A percentile compares a stretch with the other conserved stretches of the same genome.
phyloP scores from a whole-genome alignment of 352 stramenopile species.

The Globisporangium radiosum region DNA sequence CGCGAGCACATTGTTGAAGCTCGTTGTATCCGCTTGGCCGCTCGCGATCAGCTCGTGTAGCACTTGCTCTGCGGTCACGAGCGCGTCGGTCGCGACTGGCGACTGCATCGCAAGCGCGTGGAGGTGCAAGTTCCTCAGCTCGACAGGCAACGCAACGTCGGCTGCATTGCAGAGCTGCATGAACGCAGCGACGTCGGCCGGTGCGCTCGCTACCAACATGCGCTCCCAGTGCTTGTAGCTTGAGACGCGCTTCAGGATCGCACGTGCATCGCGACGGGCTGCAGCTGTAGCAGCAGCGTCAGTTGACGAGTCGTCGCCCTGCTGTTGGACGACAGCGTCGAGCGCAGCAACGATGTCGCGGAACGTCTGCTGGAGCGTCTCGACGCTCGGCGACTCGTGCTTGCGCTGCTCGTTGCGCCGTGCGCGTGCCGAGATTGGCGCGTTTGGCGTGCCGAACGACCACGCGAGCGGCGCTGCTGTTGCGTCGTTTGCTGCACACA shows the following conservation, averaged over 20 bases:
- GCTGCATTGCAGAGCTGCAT: background rate
- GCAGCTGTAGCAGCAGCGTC: too few relatives aligned
- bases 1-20: slow-evolving; percentile 34
- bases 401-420: slow-evolving; percentile 12
- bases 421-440: slow-evolving; percentile 7
- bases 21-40: slow-evolving; percentile 11
- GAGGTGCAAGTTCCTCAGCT: slow-evolving; percentile 14
- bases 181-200: slow-evolving; percentile 10
- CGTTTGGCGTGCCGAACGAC: slow-evolving; percentile 3
- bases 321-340: background rate
- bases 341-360: background rate
- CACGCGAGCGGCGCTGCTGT: slow-evolving; percentile 6
- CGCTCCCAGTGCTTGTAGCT: slow-evolving; percentile 14
- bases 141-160: slow-evolving; percentile 1
- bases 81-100: too few relatives aligned
- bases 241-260: slow-evolving; percentile 4
- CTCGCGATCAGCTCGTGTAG: slow-evolving; percentile 30
- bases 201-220: slow-evolving; percentile 1
- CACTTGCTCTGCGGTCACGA: slow-evolving; percentile 4
- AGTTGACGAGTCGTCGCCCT: too few relatives aligned
- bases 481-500: slow-evolving; percentile 5
- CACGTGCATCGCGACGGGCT: background rate
- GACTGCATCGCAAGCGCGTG: slow-evolving; percentile 1
- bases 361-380: background rate
- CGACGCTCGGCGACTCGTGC: slow-evolving; percentile 5